A percentile compares a stretch with the other conserved stretches of the same genome.
Evolutionary conservation across 306 rosid species (phyloP).

Genomic region (Acacia acuminata): DNA sequence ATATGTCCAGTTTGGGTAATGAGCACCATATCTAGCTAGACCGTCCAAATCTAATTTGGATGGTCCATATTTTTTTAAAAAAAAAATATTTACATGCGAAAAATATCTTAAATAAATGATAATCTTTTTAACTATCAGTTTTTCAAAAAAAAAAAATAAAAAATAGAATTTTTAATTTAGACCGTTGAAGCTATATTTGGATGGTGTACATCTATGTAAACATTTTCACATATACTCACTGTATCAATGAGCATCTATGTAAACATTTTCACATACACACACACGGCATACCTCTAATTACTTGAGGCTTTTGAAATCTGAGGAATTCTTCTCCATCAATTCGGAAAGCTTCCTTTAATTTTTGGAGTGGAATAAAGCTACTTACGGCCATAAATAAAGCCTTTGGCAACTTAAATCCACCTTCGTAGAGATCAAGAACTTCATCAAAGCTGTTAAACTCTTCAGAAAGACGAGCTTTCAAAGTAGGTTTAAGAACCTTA

Average conservation of each 20-base stretch:
- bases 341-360: background rate
- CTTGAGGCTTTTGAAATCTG: conserved; percentile 54
- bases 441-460: conserved; percentile 54
- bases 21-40: too few relatives aligned
- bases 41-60: too few relatives aligned
- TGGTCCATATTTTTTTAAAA: too few relatives aligned
- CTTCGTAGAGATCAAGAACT: conserved; percentile 22
- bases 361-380: background rate
- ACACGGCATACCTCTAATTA: conserved; percentile 42
- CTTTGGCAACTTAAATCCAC: background rate
- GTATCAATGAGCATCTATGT: background rate
- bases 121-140: too few relatives aligned
- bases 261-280: background rate
- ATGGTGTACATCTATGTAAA: too few relatives aligned
- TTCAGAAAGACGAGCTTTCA: conserved; percentile 29
- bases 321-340: background rate
- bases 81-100: too few relatives aligned
- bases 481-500: conserved; percentile 42
- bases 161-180: too few relatives aligned
- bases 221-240: too few relatives aligned
- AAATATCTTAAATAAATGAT: too few relatives aligned
- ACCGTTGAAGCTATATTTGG: too few relatives aligned
- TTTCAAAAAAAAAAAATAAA: too few relatives aligned
- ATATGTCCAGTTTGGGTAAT: background rate
- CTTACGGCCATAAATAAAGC: background rate